Evolutionary conservation across 2,329 filamentous ascomycete genomes (phyloP), one percentile per base, ranked within the genome.

Genomic region (Nemania bipapillata): DNA sequence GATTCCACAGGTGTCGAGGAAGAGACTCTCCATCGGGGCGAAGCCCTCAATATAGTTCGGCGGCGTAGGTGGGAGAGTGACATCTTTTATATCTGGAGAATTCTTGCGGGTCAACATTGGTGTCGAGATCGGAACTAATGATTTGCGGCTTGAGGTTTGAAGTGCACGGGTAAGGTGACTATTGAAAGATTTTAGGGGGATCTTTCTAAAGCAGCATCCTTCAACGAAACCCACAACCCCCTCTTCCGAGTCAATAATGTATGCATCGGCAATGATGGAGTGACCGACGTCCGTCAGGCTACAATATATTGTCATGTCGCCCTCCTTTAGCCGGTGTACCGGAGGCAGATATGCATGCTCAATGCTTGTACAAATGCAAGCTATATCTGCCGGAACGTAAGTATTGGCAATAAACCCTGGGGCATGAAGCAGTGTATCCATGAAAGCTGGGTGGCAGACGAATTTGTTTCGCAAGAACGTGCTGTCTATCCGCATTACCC

Each of bases 171-270:
- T 59, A 17, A 65, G 55, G 22, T 65, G 65, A 12, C 59, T 61
- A n/a, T 60, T 58, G 80, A 73, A 86, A 84, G 73, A 70, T 28
- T 66, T 72, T 2, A 77, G 69, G 11, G 70, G 69, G 4, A 79
- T 68, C 62, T 77, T 77, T 70, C 75, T 77, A 71, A 79, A 79
- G 20, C 71, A 65, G 66, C 75, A 75, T 0, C 76, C 77, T 50
- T 77, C 74, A 12, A 68, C 30, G 24, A 74, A 70, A 1, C 69
- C 70, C 5, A 76, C 60, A 0, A 79, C 66, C 20, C 73, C 69
- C 1, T 73, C 74, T 0, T 63, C 59, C 2, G 54, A 52, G 45
- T 75, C 68, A 4, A 76, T 42, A 0, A 75, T 73, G 32, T 77
- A 78, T 2, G 74, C 74, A 54, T 78, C 76, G 0, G 72, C 76